Percentiles rank a stretch among this genome's conserved stretches.
Evolutionary conservation across 2,329 filamentous ascomycete genomes (phyloP).

Genomic region (Cladosporium austrohemisphaericum): DNA sequence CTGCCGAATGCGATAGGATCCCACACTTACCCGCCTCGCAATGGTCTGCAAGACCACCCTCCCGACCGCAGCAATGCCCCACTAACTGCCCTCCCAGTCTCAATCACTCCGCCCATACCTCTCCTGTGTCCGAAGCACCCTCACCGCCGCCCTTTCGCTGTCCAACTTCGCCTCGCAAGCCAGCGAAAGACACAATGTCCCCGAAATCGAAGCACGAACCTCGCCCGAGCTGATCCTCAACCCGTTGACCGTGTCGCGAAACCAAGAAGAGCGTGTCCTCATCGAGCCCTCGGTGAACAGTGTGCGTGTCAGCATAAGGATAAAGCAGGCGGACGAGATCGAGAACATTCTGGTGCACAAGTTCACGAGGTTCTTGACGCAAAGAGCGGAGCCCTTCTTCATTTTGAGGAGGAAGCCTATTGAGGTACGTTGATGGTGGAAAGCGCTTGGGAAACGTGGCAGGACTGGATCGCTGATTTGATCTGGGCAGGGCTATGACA

Average conservation of each 20-base stretch:
- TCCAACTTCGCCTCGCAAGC: conserved; percentile 98
- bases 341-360: conserved; percentile 98
- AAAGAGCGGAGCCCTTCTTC: conserved; percentile 95
- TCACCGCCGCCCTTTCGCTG: conserved; percentile 88
- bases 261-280: conserved; percentile 94
- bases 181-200: conserved; percentile 95
- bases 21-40: not conserved
- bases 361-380: conserved; percentile 93
- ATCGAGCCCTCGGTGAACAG: conserved; percentile 98
- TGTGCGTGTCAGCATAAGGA: conserved; percentile 94
- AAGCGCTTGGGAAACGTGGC: not conserved
- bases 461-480: conserved; percentile 18
- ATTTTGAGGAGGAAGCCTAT: conserved; percentile 93
- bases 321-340: conserved; percentile 99
- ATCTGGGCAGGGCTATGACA: conserved; percentile 82
- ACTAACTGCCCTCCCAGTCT: conserved; percentile 53
- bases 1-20: conserved; percentile 10
- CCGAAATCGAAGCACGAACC: conserved; percentile 88
- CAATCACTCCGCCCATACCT: conserved; percentile 97
- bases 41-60: not conserved
- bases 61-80: conserved; percentile 1
- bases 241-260: conserved; percentile 83
- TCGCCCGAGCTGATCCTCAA: conserved; percentile 93
- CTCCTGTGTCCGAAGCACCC: conserved; percentile 88
- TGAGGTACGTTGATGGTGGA: conserved; percentile 57